Evolutionary conservation across 2,329 filamentous ascomycete genomes (phyloP), one percentile per base, ranked within the genome.

Genomic region (Thermochaetoides dissita): DNA sequence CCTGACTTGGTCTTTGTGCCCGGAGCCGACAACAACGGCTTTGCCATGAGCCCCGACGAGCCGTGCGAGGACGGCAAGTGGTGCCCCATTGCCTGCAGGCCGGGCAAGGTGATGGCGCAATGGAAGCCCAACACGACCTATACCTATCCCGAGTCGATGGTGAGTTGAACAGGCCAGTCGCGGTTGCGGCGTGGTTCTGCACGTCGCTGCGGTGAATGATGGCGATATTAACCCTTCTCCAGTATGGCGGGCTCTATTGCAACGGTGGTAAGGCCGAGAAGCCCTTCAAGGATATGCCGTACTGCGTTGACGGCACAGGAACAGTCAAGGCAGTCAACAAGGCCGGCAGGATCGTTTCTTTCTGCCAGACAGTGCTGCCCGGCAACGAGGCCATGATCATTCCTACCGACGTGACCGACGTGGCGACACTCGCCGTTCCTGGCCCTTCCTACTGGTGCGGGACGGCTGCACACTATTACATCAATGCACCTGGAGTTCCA

Each of bases 321-420:
- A 57, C 75, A 7, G 69, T 88, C 41, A 64, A 68, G 43, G 82
- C 72, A 32, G 66, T 76, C 46, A 88, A 86, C 65, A 77, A 79
- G 51, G 74, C 71, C 47, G 70, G 73, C 36, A 63, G 66, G 32
- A 55, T 69, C 10, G 71, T 86, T 42, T 75, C 83, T 3, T 84
- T 83, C 62, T 88, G 83, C 61, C 83, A 88, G 62, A 88, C 83
- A 5, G 79, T 86, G 10, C 62, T 87, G 46, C 83, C 83, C 11
- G 83, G 83, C 39, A 81, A 85, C 53, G 83, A 88, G 63, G 79
- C 79, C 46, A 88, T 88, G 82, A 67, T 87, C 51, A 87, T 87
- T 53, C 81, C 82, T 10, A 88, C 81, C n/a, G 60, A 77, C 48
- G 77, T 87, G 37, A 55, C 66, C 17, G 63, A 66, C 47, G 59